phyloP scores from a whole-genome alignment of 257 asterid species.

The Ajuga chamaepitys region DNA sequence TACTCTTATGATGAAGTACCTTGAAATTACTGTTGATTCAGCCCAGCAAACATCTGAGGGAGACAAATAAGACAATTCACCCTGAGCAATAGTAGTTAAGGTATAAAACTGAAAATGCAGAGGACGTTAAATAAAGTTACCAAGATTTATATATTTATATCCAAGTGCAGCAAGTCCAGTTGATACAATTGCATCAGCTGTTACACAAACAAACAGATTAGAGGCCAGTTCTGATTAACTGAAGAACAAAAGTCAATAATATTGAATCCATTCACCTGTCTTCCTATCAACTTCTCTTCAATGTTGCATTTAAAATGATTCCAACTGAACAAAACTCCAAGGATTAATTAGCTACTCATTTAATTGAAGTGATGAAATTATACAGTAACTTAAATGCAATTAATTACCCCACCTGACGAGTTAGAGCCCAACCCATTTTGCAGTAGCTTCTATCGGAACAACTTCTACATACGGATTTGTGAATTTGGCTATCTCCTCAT shows the following conservation, averaged over 20 bases:
- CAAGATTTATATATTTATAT: constrained; percentile 58
- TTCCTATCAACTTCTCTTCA: constrained; percentile 63
- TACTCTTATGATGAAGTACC: constrained; percentile 9
- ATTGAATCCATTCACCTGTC: too few species aligned
- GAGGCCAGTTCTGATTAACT: too few species aligned
- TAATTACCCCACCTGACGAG: constrained; percentile 94
- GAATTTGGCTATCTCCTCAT: constrained; percentile 68
- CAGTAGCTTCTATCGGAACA: constrained; percentile 23
- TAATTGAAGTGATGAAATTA: too few species aligned
- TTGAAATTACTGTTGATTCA: constrained; percentile 64
- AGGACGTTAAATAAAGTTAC: constrained; percentile 24
- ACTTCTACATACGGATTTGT: constrained; percentile 56
- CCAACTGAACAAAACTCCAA: constrained; percentile 99
- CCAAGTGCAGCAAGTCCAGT: constrained; percentile 69
- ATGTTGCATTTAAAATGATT: constrained; percentile 73
- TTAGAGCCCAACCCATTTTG: constrained; percentile 58
- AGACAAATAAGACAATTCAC: neutral
- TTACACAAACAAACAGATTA: too few species aligned
- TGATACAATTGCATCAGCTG: constrained; percentile 82
- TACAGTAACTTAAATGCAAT: too few species aligned
- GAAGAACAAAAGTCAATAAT: too few species aligned
- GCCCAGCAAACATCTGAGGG: constrained; percentile 95
- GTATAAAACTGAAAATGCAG: neutral
- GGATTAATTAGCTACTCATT: neutral
- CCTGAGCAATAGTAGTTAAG: neutral